Conservation (phyloP, 1,284 basidiomycete species). For the Coniophora puteana region DNA sequence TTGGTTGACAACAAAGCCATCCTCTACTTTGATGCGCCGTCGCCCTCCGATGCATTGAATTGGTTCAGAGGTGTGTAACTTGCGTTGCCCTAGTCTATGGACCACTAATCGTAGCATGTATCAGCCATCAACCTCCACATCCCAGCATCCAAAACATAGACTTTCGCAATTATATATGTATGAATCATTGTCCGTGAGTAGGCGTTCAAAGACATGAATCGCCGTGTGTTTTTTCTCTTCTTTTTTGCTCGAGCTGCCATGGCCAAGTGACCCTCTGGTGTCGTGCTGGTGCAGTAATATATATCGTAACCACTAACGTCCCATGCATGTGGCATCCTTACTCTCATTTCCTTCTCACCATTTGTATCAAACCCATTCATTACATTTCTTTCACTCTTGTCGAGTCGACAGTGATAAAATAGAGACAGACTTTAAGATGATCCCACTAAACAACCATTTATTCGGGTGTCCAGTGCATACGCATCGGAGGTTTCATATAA, state of each 20-base stretch:
- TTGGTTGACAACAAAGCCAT: conserved; percentile 89
- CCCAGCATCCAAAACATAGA: conserved; percentile 47
- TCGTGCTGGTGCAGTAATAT: conserved; percentile 23
- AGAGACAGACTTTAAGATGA: conserved; percentile 17
- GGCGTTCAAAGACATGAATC: conserved; percentile 2
- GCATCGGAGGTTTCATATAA: too few species aligned
- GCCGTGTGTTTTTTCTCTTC: conserved; percentile 4
- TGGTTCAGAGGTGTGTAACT: conserved; percentile 79
- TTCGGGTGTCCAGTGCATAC: too few species aligned
- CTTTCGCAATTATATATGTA: background rate
- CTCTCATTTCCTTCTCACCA: conserved; percentile 10
- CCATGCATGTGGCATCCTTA: conserved; percentile 24
- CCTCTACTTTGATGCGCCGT: conserved; percentile 86
- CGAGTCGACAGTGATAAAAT: conserved; percentile 20
- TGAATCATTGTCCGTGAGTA: conserved; percentile 9
- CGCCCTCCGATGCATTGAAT: conserved; percentile 77
- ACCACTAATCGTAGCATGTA: conserved; percentile 6
- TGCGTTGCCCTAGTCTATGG: background rate
- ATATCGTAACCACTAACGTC: conserved; percentile 35
- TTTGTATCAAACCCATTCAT: conserved; percentile 28
- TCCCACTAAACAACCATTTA: too few species aligned
- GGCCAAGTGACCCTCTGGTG: too few species aligned
- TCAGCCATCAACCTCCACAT: conserved; percentile 65
- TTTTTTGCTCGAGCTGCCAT: conserved; percentile 14
- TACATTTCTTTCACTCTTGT: conserved; percentile 8